Base-by-base conservation (phyloP, 2,329 filamentous ascomycete genomes). In the Aspergillus felis region DNA sequence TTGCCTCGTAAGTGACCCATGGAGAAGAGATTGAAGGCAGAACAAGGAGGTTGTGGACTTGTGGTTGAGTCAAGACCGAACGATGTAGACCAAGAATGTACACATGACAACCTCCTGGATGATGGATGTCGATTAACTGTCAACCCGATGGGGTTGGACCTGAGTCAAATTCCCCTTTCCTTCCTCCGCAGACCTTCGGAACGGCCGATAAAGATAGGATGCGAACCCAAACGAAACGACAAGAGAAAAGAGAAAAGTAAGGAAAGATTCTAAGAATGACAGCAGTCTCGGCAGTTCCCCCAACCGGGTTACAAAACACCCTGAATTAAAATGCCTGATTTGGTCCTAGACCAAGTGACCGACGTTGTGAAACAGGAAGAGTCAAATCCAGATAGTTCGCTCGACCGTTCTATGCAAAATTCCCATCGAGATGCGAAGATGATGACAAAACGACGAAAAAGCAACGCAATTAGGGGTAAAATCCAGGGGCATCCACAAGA, bases 391-490 rank as follows among this genome's bases (percentile, higher is more conserved):
- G 41, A 50, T 47, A 59, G 47, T 57, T 58, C 57, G 58, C 57
- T 63, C 51, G 60, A 57, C 60, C 59, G 57, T 59, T 67, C 61
- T 64, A 66, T 66, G 64, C 62, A 61, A 64, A 59, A 63, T 42
- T 28, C 35, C 56, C 51, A 53, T 58, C 57, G 56, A 60, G 51
- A 49, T 44, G 35, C 54, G 50, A 46, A 54, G 53, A 47, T 55
- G 24, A 50, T 27, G 17, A n/a, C 20, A 9, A 50, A 32, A 32
- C n/a, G 41, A 52, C 3, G 17, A 14, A 42, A 42, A 27, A 10
- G 24, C 38, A 52, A 24, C 9, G 14, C 17, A 8, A 27, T 10
- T 4, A 51, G 20, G 22, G 22, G n/a, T 27, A 14, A 53, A 44
- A 24, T 44, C 50, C 50, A 44, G 10, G 27, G 44, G 24, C 44